A percentile compares a stretch with the other conserved stretches of the same genome.
Evolutionary conservation across 2,329 filamentous ascomycete species (phyloP).

Genomic region (Botrytis sinoallii): DNA sequence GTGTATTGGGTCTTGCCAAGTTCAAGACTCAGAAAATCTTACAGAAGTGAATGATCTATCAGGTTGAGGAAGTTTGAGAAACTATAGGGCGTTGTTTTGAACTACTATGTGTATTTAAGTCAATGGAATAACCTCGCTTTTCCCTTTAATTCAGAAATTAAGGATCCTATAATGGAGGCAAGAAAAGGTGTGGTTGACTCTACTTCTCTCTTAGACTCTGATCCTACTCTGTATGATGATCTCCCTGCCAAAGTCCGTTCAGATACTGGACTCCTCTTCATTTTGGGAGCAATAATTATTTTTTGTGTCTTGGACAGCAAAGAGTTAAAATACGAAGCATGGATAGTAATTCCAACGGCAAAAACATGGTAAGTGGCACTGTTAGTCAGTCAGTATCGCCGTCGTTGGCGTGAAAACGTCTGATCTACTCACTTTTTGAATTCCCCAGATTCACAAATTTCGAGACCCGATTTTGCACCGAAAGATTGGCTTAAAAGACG

Average conservation of each 20-base stretch:
- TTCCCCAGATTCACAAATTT: fast-evolving
- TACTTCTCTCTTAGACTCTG: too few relatives aligned
- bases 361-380: not conserved
- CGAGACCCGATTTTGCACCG: not conserved
- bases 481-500: not conserved
- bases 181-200: too few relatives aligned
- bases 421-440: not conserved
- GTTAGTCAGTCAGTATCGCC: not conserved
- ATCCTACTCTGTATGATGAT: fast-evolving
- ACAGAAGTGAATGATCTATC: too few relatives aligned
- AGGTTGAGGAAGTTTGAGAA: too few relatives aligned
- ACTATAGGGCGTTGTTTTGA: not conserved
- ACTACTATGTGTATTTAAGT: not conserved
- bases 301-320: too few relatives aligned
- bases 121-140: too few relatives aligned
- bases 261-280: not conserved
- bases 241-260: not conserved
- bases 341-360: not conserved
- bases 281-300: not conserved
- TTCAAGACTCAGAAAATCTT: too few relatives aligned
- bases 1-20: too few relatives aligned
- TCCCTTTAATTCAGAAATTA: too few relatives aligned
- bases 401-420: fast-evolving
- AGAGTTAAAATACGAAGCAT: too few relatives aligned
- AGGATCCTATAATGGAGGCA: too few relatives aligned